Base-by-base conservation (phyloP, 495 filamentous ascomycete genomes). In the Penicillium chermesinum region DNA sequence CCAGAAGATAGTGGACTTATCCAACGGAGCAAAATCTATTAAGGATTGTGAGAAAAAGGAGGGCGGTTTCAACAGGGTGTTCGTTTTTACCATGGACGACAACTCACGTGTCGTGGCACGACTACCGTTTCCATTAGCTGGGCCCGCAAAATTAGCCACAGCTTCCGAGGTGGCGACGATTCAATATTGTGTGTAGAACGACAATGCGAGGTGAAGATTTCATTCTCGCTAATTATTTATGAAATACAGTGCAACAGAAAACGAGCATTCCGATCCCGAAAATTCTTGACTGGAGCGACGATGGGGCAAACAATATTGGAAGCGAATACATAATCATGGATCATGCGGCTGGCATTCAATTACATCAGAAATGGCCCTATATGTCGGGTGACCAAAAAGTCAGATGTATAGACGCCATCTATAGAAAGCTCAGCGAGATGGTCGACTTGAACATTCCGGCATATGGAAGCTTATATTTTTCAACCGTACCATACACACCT, bases 261-360 rank as follows among this genome's bases (percentile, higher is more conserved):
- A 72, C 68, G 4, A 62, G 35, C 13, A 64, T 46, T 22, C 68
- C 69, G 5, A 68, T 73, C 27, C 70, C 66, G 10, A 64, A 53
- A 49, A 63, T 74, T 30, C 62, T 73, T 16, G 70, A 67, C 46
- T 74, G 69, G 63, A 68, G 54, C 32, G 57, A 58, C 33, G 55
- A 66, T 41, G 27, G 37, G 7, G 49, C 46, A n/a, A 74, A 69
- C 41, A 13, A 44, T 30, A 55, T 70, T 53, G 69, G 71, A 17
- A 63, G 48, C 38, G 70, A 76, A 54, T 73, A 76, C 51, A 73
- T 74, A 19, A 71, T 76, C 32, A 70, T 67, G 60, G 65, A 73
- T 40, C 58, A 71, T 58, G 62, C 59, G 5, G 12, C 42, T 35
- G 73, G 73, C 13, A 43, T 70, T 48, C 57, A 51, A 35, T 48